These are phyloP conservation scores for Gymnopus androsaceus DNA, from an alignment of 1,284 basidiomycete species.

Conservation along the genomic window DNA sequence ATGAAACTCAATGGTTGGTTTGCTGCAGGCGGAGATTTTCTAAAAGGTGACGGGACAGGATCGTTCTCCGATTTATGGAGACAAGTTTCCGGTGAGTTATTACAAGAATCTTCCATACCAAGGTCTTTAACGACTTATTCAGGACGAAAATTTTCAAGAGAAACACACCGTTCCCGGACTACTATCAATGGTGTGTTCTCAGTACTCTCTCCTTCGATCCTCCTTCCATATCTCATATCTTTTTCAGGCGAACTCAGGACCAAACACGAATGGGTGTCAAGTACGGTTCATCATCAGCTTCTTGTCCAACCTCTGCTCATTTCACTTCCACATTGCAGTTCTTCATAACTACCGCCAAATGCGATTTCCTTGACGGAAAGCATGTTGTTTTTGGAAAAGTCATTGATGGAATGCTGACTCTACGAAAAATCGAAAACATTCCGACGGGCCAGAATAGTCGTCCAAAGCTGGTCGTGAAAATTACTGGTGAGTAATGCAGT, in stretches of 20 bases:
- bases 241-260: slow-evolving; percentile 85
- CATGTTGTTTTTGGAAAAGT: slow-evolving; percentile 94
- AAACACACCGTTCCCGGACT: slow-evolving; percentile 87
- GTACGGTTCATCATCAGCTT: slow-evolving; percentile 42
- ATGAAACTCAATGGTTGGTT: neutral
- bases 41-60: slow-evolving; percentile 92
- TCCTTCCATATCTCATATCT: neutral
- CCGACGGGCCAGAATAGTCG: slow-evolving; percentile 86
- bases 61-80: slow-evolving; percentile 94
- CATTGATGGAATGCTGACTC: slow-evolving; percentile 84
- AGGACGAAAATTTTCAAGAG: slow-evolving; percentile 94
- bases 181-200: slow-evolving; percentile 73
- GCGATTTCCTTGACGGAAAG: slow-evolving; percentile 93
- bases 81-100: slow-evolving; percentile 77
- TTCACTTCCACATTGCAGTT: slow-evolving; percentile 56
- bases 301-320: no score
- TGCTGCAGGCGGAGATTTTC: slow-evolving; percentile 76
- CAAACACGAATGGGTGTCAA: slow-evolving; percentile 92
- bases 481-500: slow-evolving; percentile 64
- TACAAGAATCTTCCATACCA: neutral
- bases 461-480: slow-evolving; percentile 83
- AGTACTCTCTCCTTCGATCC: neutral
- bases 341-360: slow-evolving; percentile 94
- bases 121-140: slow-evolving; percentile 1
- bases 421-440: slow-evolving; percentile 94